Evolutionary conservation across 208 protist species (phyloP).

Genomic region (Acanthamoeba lenticulata): DNA sequence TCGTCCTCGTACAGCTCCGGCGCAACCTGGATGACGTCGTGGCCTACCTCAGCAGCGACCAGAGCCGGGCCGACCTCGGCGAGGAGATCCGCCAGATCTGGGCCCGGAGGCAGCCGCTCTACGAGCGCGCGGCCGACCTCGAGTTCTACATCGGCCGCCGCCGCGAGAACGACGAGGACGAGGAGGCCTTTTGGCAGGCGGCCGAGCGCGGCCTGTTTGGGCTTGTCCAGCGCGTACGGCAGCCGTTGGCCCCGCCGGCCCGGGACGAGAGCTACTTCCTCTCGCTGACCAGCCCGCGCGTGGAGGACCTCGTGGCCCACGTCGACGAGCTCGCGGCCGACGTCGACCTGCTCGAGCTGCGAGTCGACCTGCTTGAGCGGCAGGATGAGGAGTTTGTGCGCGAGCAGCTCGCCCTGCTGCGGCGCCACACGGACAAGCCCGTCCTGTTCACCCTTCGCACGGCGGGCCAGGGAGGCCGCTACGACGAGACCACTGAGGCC

Average conservation of each 20-base stretch:
- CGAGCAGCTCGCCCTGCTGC: conserved; percentile 79
- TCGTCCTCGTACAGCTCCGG: conserved; percentile 56
- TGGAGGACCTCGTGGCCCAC: conserved; percentile 63
- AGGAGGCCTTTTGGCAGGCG: conserved; percentile 22
- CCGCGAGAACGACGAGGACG: no score
- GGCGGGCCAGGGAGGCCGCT: conserved; percentile 81
- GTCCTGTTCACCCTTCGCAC: conserved; percentile 85
- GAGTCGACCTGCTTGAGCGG: conserved; percentile 83
- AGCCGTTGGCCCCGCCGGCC: background rate
- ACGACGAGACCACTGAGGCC: conserved; percentile 64
- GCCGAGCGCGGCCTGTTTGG: background rate
- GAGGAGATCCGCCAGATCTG: conserved; percentile 57
- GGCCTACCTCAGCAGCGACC: conserved; percentile 51
- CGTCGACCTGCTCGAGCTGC: conserved; percentile 84
- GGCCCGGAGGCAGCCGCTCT: conserved; percentile 36
- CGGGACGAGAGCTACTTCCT: conserved; percentile 70
- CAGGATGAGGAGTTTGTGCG: conserved; percentile 71
- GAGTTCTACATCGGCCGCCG: conserved; percentile 71
- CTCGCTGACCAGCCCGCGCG: conserved; percentile 71
- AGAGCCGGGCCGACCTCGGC: conserved; percentile 29
- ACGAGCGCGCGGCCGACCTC: background rate
- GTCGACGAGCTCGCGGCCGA: conserved; percentile 69
- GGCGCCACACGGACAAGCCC: conserved; percentile 74
- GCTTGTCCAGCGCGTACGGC: background rate
- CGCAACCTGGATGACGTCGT: conserved; percentile 64